A percentile compares a stretch with the other conserved stretches of the same genome.
phyloP scores from a whole-genome alignment of 176 grass and related monocot species.

The Neostapfia colusana region DNA sequence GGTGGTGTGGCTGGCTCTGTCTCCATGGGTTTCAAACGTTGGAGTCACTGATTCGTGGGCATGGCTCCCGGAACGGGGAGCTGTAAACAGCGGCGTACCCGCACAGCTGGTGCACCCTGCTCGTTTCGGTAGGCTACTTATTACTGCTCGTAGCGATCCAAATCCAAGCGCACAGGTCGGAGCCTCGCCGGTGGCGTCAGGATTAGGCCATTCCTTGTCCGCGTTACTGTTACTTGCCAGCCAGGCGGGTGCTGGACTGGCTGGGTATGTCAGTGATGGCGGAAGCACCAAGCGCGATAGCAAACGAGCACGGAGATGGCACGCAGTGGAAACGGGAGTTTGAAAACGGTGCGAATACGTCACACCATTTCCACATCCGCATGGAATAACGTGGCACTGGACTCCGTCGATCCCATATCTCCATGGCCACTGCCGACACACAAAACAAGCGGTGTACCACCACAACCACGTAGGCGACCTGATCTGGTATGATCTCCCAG shows the following conservation, averaged over 20 bases:
- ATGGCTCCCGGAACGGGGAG: background rate
- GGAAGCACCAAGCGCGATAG: no score
- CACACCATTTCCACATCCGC: background rate
- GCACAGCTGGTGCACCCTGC: background rate
- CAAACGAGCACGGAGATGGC: no score
- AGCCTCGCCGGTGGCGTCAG: slow-evolving; percentile 12
- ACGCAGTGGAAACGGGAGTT: no score
- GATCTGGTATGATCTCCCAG: no score
- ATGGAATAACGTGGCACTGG: background rate
- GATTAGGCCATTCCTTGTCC: background rate
- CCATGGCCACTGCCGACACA: background rate
- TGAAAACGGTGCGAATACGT: background rate
- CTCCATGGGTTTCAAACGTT: slow-evolving; percentile 25
- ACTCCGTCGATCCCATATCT: background rate
- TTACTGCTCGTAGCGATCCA: no score
- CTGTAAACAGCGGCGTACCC: background rate
- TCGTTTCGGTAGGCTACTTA: no score
- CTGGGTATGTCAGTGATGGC: background rate
- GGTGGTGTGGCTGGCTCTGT: background rate
- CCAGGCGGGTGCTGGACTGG: background rate
- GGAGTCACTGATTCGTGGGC: slow-evolving; percentile 12
- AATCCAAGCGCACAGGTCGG: background rate
- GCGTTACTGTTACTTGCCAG: slow-evolving; percentile 11
- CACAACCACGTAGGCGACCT: background rate
- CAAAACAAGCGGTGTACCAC: background rate